Conservation (phyloP, 768 basidiomycete genomes). For the Pleurotus djamor region DNA sequence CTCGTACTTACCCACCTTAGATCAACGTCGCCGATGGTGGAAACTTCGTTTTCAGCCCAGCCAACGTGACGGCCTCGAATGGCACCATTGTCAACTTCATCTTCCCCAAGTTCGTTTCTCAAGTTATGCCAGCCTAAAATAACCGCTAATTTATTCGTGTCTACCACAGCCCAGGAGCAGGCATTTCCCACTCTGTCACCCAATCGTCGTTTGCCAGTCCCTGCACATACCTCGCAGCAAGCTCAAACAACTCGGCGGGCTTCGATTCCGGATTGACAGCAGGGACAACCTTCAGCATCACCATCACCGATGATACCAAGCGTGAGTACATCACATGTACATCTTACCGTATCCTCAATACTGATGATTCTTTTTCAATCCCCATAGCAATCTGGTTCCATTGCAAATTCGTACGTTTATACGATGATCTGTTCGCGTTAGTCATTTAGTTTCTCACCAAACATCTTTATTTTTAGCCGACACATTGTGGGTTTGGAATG, state of each 20-base stretch:
- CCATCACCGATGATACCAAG: slow-evolving; percentile 40
- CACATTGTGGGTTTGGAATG: slow-evolving; percentile 53
- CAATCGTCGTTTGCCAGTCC: slow-evolving; percentile 54
- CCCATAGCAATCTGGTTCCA: slow-evolving; percentile 53
- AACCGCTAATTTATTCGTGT: slow-evolving; percentile 20
- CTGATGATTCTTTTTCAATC: neutral
- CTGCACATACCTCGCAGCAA: slow-evolving; percentile 45
- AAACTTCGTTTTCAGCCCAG: slow-evolving; percentile 39
- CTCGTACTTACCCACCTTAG: slow-evolving; percentile 18
- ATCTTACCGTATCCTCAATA: neutral
- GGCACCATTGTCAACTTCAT: slow-evolving; percentile 54
- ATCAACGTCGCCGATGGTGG: slow-evolving; percentile 40
- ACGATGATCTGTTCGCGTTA: too few species aligned
- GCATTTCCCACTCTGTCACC: slow-evolving; percentile 48
- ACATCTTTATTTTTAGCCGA: slow-evolving; percentile 8
- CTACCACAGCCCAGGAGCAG: slow-evolving; percentile 16
- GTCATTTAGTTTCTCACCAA: too few species aligned
- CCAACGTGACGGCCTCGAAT: slow-evolving; percentile 42
- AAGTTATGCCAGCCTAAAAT: neutral
- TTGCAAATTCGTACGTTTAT: slow-evolving; percentile 37
- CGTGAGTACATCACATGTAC: slow-evolving; percentile 29
- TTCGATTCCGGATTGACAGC: slow-evolving; percentile 53
- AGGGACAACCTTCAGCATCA: slow-evolving; percentile 40
- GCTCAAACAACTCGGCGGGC: slow-evolving; percentile 32
- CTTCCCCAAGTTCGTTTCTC: slow-evolving; percentile 41